Conservation (phyloP, 768 basidiomycete species). For the Kwoniella dejecticola region DNA sequence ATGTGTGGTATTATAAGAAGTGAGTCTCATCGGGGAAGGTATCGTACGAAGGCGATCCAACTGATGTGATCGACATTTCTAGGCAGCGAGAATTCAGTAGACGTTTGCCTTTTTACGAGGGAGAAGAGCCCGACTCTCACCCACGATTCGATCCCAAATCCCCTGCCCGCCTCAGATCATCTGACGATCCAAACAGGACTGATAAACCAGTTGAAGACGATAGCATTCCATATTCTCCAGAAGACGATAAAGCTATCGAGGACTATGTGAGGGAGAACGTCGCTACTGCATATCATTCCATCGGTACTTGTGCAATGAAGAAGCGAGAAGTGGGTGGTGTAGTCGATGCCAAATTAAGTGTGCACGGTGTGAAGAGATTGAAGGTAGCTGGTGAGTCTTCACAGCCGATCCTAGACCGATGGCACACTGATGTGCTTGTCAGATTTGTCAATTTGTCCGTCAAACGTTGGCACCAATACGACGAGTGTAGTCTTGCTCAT, state of each 20-base stretch:
- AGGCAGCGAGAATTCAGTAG: constrained; percentile 31
- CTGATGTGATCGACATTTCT: neutral
- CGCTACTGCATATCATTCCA: constrained; percentile 31
- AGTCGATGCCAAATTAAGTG: constrained; percentile 24
- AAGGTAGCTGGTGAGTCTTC: constrained; percentile 31
- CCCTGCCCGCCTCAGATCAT: constrained; percentile 3
- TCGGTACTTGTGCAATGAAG: constrained; percentile 22
- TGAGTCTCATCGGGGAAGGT: neutral
- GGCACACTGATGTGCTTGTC: neutral
- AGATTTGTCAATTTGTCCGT: constrained; percentile 26
- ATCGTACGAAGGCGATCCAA: neutral
- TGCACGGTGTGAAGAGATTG: constrained; percentile 24
- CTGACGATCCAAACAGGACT: neutral
- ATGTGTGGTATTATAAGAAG: constrained; percentile 27
- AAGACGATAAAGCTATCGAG: constrained; percentile 36
- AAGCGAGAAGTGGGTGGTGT: constrained; percentile 9
- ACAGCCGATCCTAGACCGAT: neutral
- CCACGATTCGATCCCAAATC: constrained; percentile 28
- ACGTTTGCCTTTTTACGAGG: constrained; percentile 27
- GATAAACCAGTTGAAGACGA: constrained; percentile 7
- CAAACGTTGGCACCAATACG: constrained; percentile 28
- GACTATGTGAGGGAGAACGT: constrained; percentile 27
- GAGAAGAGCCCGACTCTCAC: constrained; percentile 21
- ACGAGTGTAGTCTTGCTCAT: constrained; percentile 25
- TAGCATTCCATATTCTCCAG: constrained; percentile 23